Percentiles rank a stretch among this genome's conserved stretches.
phyloP scores from a whole-genome alignment of 805 yeast species.

The Saturnispora sanitii region DNA sequence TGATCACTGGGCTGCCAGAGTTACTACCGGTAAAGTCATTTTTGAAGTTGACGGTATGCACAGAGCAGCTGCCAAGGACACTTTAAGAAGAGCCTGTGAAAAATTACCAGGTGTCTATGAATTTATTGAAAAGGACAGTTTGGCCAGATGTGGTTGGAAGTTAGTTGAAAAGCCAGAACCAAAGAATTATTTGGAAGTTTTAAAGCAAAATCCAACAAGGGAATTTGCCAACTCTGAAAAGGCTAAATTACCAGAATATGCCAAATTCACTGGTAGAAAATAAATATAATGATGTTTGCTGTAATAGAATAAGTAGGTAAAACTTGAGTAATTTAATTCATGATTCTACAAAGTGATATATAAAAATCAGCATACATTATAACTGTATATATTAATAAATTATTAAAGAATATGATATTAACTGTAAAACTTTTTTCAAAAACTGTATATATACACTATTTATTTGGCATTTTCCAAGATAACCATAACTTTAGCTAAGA shows the following conservation, averaged over 20 bases:
- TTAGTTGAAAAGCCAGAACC: conserved; percentile 35
- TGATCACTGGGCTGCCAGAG: conserved; percentile 94
- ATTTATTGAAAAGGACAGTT: conserved; percentile 54
- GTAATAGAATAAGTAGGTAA: no score
- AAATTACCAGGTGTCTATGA: conserved; percentile 91
- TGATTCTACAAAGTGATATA: no score
- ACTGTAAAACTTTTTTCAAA: no score
- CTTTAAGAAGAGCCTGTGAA: conserved; percentile 79
- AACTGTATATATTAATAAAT: no score
- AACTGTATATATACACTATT: background rate
- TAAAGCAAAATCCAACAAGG: conserved; percentile 54
- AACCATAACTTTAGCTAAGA: conserved; percentile 81
- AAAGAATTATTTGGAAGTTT: conserved; percentile 44
- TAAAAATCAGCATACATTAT: no score
- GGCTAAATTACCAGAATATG: conserved; percentile 44
- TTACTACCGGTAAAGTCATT: conserved; percentile 88
- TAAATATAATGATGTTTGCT: no score
- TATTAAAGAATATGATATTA: no score
- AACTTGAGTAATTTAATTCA: no score
- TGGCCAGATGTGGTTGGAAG: conserved; percentile 64
- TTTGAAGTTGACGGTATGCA: conserved; percentile 76
- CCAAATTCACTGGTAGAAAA: conserved; percentile 25
- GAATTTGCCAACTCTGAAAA: conserved; percentile 47
- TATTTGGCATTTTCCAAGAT: conserved; percentile 28
- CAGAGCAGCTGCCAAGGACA: conserved; percentile 83